Evolutionary conservation across 2,329 filamentous ascomycete species (phyloP), one percentile per base, ranked within the genome.

Genomic region (Alternaria viburni): DNA sequence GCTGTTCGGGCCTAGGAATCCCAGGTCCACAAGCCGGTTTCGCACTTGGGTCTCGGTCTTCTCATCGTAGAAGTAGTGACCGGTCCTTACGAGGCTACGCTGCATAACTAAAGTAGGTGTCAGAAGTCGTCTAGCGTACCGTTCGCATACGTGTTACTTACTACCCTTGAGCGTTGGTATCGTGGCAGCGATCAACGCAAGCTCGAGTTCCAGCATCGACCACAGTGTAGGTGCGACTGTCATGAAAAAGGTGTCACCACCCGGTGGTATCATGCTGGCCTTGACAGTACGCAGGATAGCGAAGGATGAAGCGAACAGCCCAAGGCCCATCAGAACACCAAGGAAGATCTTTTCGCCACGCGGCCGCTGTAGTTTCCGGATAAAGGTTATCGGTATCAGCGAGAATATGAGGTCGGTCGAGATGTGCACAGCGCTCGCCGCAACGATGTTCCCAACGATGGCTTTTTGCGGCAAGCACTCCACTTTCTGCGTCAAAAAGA

Each of bases 101-200:
- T 73, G 65, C 56, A 73, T 60, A 23, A 74, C 71, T 41, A 11
- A 17, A 3, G 2, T 6, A 41, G 8, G 36, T 41, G 36, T 41
- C 36, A 41, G n/a, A 11, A 11, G 0, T 17, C 1, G 1, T 11
- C 15, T 41, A 6, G 9, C 0, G 2, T 3, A 41, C 4, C 1
- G 36, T 41, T 17, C 36, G 9, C 36, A 41, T 11, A 3, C 0
- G 36, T 41, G 32, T 41, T 4, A 41, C 36, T 41, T 41, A 41
- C 36, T 41, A 19, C 47, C 51, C 64, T 74, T 73, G 36, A 76
- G 61, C 23, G 72, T 76, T 17, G 74, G 74, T 13, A 75, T 67
- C 15, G 67, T 75, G 12, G 74, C 74, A 5, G 69, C 74, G 26
- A 75, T 71, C n/a, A 74, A 61, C 10, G 68, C 74, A 26, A 76